Conservation (phyloP, 225 moss, liverwort and hornwort genomes). For the Marchantia paleacea region DNA sequence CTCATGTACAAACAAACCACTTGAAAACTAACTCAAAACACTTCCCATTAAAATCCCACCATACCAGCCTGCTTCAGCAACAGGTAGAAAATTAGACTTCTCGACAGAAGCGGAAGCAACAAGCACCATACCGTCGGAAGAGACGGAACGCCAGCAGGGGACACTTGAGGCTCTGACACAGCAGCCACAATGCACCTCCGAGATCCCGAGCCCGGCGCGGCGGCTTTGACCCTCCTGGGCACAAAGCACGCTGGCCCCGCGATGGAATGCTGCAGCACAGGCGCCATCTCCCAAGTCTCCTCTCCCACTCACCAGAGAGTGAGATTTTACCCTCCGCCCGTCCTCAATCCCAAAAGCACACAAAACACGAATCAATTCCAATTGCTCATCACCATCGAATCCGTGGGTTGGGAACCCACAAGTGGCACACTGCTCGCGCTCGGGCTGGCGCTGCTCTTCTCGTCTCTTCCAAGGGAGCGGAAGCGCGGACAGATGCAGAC, state of each 20-base stretch:
- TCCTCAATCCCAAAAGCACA: no score
- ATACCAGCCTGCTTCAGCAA: neutral
- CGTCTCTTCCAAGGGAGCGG: no score
- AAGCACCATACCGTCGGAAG: neutral
- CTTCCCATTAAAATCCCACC: no score
- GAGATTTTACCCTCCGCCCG: neutral
- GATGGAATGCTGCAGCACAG: neutral
- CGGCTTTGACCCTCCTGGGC: neutral
- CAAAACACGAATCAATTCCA: no score
- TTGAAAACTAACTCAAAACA: neutral
- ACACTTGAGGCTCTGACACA: neutral
- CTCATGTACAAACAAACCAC: neutral
- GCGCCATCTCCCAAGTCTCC: neutral
- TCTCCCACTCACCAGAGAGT: neutral
- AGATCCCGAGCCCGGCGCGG: neutral
- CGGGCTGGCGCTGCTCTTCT: no score
- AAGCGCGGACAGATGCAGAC: no score
- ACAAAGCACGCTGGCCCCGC: neutral
- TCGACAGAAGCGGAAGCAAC: neutral
- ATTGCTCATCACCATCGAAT: no score
- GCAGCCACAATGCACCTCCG: neutral
- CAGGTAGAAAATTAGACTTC: neutral
- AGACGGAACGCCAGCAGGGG: neutral
- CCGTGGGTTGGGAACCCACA: no score
- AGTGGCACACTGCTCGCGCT: no score